These are phyloP conservation scores for Scenedesmus sp. DNA, from an alignment of 163 green algal genomes.

Conservation along the genomic window DNA sequence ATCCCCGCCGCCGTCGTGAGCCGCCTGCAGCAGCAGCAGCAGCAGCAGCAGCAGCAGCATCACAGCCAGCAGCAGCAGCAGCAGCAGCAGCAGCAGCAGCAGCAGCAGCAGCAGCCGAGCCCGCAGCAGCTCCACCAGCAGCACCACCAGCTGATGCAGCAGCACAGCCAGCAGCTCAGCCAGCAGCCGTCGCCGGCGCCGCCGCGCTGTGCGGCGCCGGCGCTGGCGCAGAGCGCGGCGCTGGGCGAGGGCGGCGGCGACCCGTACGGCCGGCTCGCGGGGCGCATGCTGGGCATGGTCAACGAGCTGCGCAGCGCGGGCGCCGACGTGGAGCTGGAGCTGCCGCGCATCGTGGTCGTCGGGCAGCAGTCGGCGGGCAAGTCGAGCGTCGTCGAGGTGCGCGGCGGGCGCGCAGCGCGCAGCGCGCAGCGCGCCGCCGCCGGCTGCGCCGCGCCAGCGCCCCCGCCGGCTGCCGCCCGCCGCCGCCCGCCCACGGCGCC, in stretches of 20 bases:
- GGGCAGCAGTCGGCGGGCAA: slow-evolving; percentile 59
- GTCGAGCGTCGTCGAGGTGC: slow-evolving; percentile 49
- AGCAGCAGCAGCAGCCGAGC: background rate
- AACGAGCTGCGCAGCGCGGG: slow-evolving; percentile 38
- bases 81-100: slow-evolving; percentile 3
- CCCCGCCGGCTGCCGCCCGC: too few relatives aligned
- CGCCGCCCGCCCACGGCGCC: too few relatives aligned
- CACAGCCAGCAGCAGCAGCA: background rate
- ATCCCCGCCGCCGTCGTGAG: too few relatives aligned
- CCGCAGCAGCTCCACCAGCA: background rate
- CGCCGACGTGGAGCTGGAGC: slow-evolving; percentile 43
- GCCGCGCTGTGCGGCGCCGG: background rate
- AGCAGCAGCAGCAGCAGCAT: background rate
- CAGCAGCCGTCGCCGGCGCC: too few relatives aligned
- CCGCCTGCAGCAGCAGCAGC: too few relatives aligned
- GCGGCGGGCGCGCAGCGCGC: too few relatives aligned
- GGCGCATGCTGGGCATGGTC: slow-evolving; percentile 30
- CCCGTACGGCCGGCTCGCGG: slow-evolving; percentile 50
- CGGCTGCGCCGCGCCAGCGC: too few relatives aligned
- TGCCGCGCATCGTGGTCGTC: slow-evolving; percentile 48
- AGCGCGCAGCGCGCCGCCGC: too few relatives aligned
- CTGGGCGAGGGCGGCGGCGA: slow-evolving; percentile 15
- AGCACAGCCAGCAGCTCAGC: too few relatives aligned
- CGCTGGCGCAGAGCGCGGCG: background rate
- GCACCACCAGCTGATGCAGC: too few relatives aligned